A percentile compares a stretch with the other conserved stretches of the same genome.
Evolutionary conservation across 352 stramenopile genomes (phyloP).

Genomic region (Phytophthora ohioensis): DNA sequence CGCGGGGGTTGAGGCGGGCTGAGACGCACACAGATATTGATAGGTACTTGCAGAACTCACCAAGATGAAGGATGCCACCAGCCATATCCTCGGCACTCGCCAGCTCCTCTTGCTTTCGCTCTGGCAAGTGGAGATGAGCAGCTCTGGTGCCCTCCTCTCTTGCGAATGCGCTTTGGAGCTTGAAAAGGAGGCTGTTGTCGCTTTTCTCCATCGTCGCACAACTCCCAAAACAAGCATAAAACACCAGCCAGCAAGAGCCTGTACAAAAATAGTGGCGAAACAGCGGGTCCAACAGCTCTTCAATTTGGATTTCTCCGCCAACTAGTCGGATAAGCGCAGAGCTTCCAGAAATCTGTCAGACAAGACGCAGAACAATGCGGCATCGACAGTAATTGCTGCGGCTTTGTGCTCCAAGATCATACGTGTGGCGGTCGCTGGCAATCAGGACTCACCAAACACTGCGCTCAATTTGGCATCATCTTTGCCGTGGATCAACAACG

Average conservation of each 20-base stretch:
- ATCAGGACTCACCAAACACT: constrained; percentile 9
- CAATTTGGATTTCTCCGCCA: constrained; percentile 34
- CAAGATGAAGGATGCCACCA: constrained; percentile 38
- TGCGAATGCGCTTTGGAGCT: constrained; percentile 43
- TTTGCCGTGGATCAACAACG: no score
- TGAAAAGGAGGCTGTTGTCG: constrained; percentile 35
- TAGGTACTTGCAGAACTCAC: constrained; percentile 47
- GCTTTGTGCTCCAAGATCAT: neutral
- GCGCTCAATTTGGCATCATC: constrained; percentile 6
- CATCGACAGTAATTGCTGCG: neutral
- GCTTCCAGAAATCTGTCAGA: constrained; percentile 14
- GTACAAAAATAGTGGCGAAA: constrained; percentile 49
- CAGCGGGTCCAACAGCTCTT: constrained; percentile 27
- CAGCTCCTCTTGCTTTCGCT: constrained; percentile 18
- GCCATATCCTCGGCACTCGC: constrained; percentile 41
- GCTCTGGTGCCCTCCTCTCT: constrained; percentile 36
- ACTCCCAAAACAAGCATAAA: constrained; percentile 45
- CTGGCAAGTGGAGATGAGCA: constrained; percentile 26
- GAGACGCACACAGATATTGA: constrained; percentile 26
- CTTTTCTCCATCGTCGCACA: constrained; percentile 48
- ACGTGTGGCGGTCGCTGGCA: neutral
- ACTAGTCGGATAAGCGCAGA: neutral
- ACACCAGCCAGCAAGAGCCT: constrained; percentile 22
- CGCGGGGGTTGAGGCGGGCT: constrained; percentile 9
- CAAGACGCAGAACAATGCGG: constrained; percentile 2